phyloP scores from a whole-genome alignment of 148 eudicot species.

The Hydrangea macrophylla region DNA sequence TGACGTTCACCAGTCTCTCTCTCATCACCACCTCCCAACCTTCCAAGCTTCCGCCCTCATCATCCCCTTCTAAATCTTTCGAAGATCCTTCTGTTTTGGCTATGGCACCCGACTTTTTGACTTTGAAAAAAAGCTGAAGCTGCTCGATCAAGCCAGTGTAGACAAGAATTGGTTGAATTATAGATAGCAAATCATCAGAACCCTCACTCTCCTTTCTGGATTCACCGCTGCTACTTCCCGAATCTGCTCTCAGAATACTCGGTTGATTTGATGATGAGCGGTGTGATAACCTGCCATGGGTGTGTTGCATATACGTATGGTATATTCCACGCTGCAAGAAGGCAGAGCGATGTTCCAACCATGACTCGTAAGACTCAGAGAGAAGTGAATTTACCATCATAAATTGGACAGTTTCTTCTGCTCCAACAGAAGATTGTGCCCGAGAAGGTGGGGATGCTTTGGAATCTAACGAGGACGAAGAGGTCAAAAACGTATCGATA shows the following conservation, averaged over 20 bases:
- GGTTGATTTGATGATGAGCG: slow-evolving; percentile 39
- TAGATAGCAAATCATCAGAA: slow-evolving; percentile 50
- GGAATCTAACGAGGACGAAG: slow-evolving; percentile 54
- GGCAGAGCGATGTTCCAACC: slow-evolving; percentile 80
- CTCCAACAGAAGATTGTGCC: slow-evolving; percentile 47
- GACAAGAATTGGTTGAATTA: slow-evolving; percentile 90
- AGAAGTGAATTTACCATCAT: slow-evolving; percentile 99
- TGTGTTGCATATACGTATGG: slow-evolving; percentile 92
- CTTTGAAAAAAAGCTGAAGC: slow-evolving; percentile 80
- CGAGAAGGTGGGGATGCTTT: slow-evolving; percentile 39
- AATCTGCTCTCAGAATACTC: slow-evolving; percentile 21
- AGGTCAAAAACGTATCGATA: slow-evolving; percentile 58
- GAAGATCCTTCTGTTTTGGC: slow-evolving; percentile 28
- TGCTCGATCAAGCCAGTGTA: slow-evolving; percentile 94
- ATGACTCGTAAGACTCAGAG: slow-evolving; percentile 82
- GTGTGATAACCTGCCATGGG: slow-evolving; percentile 48
- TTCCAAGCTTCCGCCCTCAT: slow-evolving; percentile 53
- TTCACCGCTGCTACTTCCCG: slow-evolving; percentile 22
- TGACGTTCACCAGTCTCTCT: slow-evolving; percentile 71
- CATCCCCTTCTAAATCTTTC: slow-evolving; percentile 39
- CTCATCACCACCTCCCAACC: slow-evolving; percentile 87
- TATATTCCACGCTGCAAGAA: slow-evolving; percentile 92
- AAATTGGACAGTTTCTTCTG: slow-evolving; percentile 92
- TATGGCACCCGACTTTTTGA: slow-evolving; percentile 30
- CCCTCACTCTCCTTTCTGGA: slow-evolving; percentile 18